A percentile compares a stretch with the other conserved stretches of the same genome.
Conservation (phyloP, 768 basidiomycete species). For the Tephrocybe sp. region DNA sequence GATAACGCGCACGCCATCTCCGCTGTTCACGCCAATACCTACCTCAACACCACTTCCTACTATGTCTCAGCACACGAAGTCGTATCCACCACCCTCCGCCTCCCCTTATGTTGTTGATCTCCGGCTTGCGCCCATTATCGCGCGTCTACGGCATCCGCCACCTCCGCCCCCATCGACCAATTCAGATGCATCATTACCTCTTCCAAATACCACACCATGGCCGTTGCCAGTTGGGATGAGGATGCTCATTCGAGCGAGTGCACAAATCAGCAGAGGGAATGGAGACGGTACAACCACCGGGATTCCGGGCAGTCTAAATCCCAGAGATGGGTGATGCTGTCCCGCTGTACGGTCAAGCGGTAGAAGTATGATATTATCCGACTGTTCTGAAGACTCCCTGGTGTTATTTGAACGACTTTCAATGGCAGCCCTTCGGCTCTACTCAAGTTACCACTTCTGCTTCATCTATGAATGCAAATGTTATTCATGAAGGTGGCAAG, state of each 20-base stretch:
- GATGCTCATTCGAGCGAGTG: constrained; percentile 49
- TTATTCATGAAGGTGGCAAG: neutral
- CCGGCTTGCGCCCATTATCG: constrained; percentile 49
- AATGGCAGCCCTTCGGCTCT: too few species aligned
- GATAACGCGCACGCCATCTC: constrained; percentile 24
- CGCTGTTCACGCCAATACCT: constrained; percentile 22
- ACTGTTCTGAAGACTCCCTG: too few species aligned
- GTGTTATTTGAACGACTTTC: too few species aligned
- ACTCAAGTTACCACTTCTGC: constrained; percentile 32
- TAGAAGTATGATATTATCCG: too few species aligned
- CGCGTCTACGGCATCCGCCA: constrained; percentile 55
- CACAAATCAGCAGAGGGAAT: constrained; percentile 36
- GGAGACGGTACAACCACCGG: constrained; percentile 22
- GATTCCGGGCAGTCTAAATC: constrained; percentile 37
- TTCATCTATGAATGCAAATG: constrained; percentile 24
- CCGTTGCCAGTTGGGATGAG: constrained; percentile 47
- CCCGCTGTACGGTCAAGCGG: too few species aligned
- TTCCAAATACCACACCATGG: constrained; percentile 60
- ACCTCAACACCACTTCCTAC: constrained; percentile 19
- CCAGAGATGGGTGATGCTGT: constrained; percentile 20
- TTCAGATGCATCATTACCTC: constrained; percentile 41
- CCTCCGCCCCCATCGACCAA: constrained; percentile 30
- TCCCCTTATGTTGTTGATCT: constrained; percentile 62
- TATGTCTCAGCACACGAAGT: constrained; percentile 21
- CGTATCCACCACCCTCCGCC: constrained; percentile 23